A percentile compares a stretch with the other conserved stretches of the same genome.
phyloP scores from a whole-genome alignment of 768 basidiomycete species.

The Pleurotus citrinopileatus region DNA sequence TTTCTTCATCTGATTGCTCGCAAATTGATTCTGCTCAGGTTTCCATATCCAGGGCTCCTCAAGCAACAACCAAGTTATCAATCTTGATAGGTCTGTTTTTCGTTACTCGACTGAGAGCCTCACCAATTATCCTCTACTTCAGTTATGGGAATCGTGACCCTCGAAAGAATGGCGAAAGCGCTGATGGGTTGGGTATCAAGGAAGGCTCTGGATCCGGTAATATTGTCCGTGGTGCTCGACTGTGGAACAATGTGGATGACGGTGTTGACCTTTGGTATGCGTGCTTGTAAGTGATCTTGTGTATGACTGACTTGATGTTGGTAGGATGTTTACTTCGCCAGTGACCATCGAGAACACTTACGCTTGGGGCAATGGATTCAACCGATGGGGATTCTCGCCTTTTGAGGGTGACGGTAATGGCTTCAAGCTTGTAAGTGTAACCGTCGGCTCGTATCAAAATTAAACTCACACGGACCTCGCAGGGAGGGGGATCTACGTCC shows the following conservation, averaged over 20 bases:
- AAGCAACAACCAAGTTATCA: not conserved
- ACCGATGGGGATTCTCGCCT: slow-evolving; percentile 1
- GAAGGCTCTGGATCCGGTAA: not conserved
- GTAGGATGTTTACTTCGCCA: not conserved
- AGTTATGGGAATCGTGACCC: not conserved
- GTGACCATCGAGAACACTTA: slow-evolving; percentile 1
- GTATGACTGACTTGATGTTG: no score
- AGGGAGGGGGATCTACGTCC: not conserved
- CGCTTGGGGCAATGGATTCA: slow-evolving; percentile 1
- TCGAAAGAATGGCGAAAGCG: slow-evolving; percentile 1
- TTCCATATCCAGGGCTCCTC: not conserved
- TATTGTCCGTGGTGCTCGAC: not conserved
- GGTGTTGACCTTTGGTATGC: not conserved
- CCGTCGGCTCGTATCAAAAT: not conserved
- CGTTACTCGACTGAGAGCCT: no score
- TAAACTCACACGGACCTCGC: not conserved
- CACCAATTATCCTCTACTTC: not conserved
- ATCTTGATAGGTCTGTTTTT: not conserved
- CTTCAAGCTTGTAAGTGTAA: not conserved
- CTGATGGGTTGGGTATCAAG: not conserved
- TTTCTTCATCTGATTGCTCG: not conserved
- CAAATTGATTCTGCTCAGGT: not conserved
- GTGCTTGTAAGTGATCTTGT: not conserved
- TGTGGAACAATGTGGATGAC: not conserved
- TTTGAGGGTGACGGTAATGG: slow-evolving; percentile 1